phyloP scores from a whole-genome alignment of 2,329 filamentous ascomycete genomes.

The Harringtonia aguacate region DNA sequence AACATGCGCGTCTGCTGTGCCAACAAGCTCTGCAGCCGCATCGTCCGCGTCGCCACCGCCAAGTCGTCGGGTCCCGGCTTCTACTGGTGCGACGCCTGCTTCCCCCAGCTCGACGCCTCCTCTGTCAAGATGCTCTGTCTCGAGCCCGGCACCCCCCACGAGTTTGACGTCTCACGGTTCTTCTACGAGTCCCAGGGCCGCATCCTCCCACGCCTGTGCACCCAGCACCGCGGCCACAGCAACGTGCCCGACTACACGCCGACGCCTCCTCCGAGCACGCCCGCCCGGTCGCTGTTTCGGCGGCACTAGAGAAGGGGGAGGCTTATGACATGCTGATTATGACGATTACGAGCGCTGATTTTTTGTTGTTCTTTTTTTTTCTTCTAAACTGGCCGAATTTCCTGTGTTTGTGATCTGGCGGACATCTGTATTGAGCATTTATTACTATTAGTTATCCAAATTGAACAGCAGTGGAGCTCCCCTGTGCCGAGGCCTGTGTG shows the following conservation, averaged over 20 bases:
- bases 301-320: too few relatives aligned
- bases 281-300: not conserved
- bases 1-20: slow-evolving; percentile 22
- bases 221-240: slow-evolving; percentile 4
- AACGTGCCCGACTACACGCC: not conserved
- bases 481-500: too few relatives aligned
- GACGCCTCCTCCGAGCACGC: not conserved
- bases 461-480: too few relatives aligned
- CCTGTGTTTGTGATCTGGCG: too few relatives aligned
- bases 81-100: slow-evolving; percentile 23
- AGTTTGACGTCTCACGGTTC: slow-evolving; percentile 22
- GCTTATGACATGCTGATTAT: too few relatives aligned
- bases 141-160: slow-evolving; percentile 15
- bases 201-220: slow-evolving; percentile 14
- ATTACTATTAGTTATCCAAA: too few relatives aligned
- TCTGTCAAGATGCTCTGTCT: slow-evolving; percentile 15
- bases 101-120: slow-evolving; percentile 18
- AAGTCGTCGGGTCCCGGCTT: slow-evolving; percentile 14
- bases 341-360: too few relatives aligned
- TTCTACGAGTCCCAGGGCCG: slow-evolving; percentile 24
- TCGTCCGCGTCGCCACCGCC: slow-evolving; percentile 17
- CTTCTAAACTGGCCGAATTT: too few relatives aligned
- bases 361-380: too few relatives aligned
- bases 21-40: slow-evolving; percentile 27
- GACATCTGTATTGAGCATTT: too few relatives aligned